Base-by-base conservation (phyloP, 1,139 yeast species). In the Blastobotrys raffinosifermentans region DNA sequence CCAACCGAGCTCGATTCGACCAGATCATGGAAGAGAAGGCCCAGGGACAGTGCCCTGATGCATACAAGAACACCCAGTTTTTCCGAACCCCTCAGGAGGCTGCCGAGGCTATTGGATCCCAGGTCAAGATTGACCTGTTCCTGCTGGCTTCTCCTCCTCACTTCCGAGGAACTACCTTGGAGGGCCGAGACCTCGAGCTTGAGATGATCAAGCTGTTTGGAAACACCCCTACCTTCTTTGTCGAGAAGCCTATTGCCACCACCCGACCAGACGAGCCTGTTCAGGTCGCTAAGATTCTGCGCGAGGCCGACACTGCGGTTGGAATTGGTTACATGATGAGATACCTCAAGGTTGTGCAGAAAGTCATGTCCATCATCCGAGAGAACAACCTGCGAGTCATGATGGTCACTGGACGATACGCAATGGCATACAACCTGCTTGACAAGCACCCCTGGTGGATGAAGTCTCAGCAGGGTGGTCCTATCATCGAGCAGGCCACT, bases 321-420 rank as follows among this genome's bases (percentile, higher is more conserved):
- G 47, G 50, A 4, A 48, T 46, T 8, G 50, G 50, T 1, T 46
- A 46, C 37, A 46, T 46, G 50, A 39, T 46, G 39, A 36, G 50
- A 15, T 46, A 46, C 30, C 48, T 46, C 14, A 41, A 44, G 19
- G 48, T 43, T 7, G 50, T 46, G 14, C 44, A 35, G 21, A 44
- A 46, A 33, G 43, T 42, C 26, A 38, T 35, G 35, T 40, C 42
- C 10, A 39, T 46, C 16, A 40, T 46, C 31, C 8, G 16, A 8
- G 43, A 42, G 25, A 47, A 45, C 31, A 46, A 46, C 21, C 30
- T 44, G 19, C 32, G 36, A 10, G 45, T 43, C 15, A 40, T 34
- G 23, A 38, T 41, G 15, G 38, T 44, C 20, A 19, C 45, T 5
- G 46, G 46, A 16, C 32, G 49, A 16, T 46, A 46, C 26, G 48